Evolutionary conservation across 148 eudicot genomes (phyloP).

Genomic region (Vaccinium darrowii): DNA sequence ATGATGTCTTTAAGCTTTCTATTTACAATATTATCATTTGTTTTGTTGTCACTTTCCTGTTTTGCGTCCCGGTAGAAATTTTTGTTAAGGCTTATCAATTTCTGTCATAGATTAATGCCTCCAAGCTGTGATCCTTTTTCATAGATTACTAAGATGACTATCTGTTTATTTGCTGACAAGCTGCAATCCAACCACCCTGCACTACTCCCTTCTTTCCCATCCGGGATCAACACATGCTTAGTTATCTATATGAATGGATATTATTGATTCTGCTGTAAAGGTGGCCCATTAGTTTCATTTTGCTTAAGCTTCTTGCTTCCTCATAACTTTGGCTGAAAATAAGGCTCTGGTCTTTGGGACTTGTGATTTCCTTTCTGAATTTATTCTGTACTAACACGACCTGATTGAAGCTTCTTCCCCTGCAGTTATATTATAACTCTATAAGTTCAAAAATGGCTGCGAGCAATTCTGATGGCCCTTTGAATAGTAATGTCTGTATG

Average conservation of each 20-base stretch:
- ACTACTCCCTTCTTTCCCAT: neutral
- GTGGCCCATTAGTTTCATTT: neutral
- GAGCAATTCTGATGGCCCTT: constrained; percentile 37
- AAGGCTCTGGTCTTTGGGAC: constrained; percentile 4
- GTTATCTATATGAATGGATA: neutral
- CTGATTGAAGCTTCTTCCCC: constrained; percentile 16
- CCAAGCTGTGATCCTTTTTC: neutral
- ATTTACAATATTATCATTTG: neutral
- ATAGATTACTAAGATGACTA: neutral
- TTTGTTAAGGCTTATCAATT: neutral
- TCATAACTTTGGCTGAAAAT: neutral
- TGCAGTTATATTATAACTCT: constrained; percentile 71
- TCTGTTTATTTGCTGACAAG: neutral
- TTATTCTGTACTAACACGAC: neutral
- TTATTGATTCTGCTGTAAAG: neutral
- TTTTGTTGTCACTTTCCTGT: neutral
- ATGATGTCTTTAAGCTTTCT: neutral
- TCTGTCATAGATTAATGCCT: neutral
- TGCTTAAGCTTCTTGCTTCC: constrained; percentile 1
- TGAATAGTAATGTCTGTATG: constrained; percentile 50
- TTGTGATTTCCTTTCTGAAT: constrained; percentile 8
- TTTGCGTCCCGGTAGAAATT: neutral
- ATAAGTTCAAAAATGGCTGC: constrained; percentile 32
- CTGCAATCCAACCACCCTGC: neutral
- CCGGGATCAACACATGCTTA: neutral